Evolutionary conservation across 345 rosid species (phyloP).

Genomic region (Mangifera indica): DNA sequence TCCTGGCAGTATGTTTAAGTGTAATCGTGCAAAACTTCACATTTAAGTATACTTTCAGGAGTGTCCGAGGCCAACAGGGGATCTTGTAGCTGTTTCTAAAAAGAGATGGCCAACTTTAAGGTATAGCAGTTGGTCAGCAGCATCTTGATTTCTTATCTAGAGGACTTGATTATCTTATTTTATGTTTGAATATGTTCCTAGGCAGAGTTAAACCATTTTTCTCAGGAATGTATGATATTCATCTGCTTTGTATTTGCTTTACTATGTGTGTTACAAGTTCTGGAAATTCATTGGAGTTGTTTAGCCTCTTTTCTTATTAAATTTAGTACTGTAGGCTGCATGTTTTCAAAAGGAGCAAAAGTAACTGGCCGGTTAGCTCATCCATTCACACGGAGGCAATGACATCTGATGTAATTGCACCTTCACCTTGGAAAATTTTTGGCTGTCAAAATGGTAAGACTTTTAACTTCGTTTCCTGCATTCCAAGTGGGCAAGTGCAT

Average conservation of each 20-base stretch:
- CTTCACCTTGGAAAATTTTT: conserved; percentile 93
- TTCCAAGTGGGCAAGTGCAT: conserved; percentile 8
- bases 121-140: conserved; percentile 19
- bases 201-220: neutral
- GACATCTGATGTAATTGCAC: conserved; percentile 78
- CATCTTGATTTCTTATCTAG: neutral
- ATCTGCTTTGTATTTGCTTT: neutral
- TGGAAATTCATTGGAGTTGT: neutral
- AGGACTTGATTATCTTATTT: neutral
- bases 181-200: neutral
- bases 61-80: conserved; percentile 40
- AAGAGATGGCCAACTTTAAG: conserved; percentile 53
- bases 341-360: conserved; percentile 31
- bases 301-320: neutral
- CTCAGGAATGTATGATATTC: neutral
- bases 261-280: neutral
- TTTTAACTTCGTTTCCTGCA: neutral
- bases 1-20: neutral
- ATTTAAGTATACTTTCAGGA: conserved; percentile 39
- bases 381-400: conserved; percentile 45
- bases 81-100: conserved; percentile 52
- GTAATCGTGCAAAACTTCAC: conserved; percentile 14
- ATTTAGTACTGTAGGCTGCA: conserved; percentile 23
- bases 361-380: conserved; percentile 51
- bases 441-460: conserved; percentile 87